Conservation (phyloP, 306 rosid genomes). For the Lathyrus aphaca region DNA sequence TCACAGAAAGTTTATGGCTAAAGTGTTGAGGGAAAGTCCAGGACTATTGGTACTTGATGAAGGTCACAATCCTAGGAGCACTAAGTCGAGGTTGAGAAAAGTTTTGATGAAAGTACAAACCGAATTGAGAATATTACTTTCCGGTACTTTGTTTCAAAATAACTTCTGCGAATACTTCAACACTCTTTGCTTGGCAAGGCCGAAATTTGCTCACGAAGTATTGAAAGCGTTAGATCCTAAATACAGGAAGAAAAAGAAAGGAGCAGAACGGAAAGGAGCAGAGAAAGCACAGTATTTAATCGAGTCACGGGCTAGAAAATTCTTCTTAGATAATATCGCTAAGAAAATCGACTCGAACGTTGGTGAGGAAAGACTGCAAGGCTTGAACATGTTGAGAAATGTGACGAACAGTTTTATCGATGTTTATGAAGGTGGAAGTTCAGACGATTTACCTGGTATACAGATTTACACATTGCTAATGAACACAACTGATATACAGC, state of each 20-base stretch:
- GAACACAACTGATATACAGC: conserved; percentile 82
- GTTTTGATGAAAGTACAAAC: conserved; percentile 90
- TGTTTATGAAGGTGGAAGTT: conserved; percentile 80
- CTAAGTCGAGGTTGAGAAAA: conserved; percentile 86
- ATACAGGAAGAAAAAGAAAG: conserved; percentile 55
- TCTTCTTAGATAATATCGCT: conserved; percentile 80
- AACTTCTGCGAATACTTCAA: conserved; percentile 93
- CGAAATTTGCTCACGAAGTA: conserved; percentile 73
- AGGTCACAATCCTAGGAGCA: conserved; percentile 98
- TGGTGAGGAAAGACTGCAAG: conserved; percentile 69
- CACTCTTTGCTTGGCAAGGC: conserved; percentile 92
- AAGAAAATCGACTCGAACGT: conserved; percentile 74
- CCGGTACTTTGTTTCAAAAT: conserved; percentile 95
- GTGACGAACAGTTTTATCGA: conserved; percentile 81
- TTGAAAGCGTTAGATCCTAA: conserved; percentile 72
- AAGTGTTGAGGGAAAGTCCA: conserved; percentile 86
- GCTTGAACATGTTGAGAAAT: conserved; percentile 80
- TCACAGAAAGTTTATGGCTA: conserved; percentile 82
- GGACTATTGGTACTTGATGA: conserved; percentile 83
- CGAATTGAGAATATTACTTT: conserved; percentile 79
- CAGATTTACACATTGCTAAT: conserved; percentile 89
- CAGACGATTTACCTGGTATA: conserved; percentile 85
- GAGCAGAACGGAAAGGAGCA: conserved; percentile 23
- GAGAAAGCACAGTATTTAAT: conserved; percentile 50
- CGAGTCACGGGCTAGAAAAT: conserved; percentile 81